Evolutionary conservation across 805 yeast genomes (phyloP), one percentile per base, ranked within the genome.

Genomic region (Candida yuanshanica): DNA sequence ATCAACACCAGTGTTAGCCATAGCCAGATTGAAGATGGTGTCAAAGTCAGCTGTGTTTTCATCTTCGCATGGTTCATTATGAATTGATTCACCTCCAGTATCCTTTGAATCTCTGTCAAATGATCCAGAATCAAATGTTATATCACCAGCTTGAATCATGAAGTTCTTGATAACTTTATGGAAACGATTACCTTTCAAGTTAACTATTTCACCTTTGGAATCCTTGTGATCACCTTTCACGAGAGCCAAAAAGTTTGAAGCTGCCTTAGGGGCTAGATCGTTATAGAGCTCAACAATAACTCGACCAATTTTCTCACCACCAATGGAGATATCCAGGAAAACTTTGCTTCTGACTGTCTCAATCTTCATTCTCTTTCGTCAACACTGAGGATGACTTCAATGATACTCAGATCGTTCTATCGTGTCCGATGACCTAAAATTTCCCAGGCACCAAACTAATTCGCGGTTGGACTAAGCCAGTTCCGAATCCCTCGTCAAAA

Each of bases 61-160:
- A 51, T 79, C 83, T 21, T 65, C 71, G 47, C 79, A 78, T 17
- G 53, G 50, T 2, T 70, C 72, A 11, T 52, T 40, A 48, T 56
- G 68, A 11, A 70, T 66, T 1, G 79, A 74, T 23, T 63, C 63
- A 9, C 79, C 80, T 35, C 80, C 74, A 29, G 53, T 61, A 3
- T 52, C 38, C 9, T 53, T 48, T 9, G 59, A 59, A 8, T 52
- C 42, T 25, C 53, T 53, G 18, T 48, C 52, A 8, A 45, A 12
- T 12, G 33, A 38, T 1, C 45, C 50, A 3, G 65, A 59, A 8
- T 77, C 77, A 53, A 66, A 58, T 1, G 61, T 56, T 2, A 73
- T 53, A 53, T 81, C 86, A 31, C 90, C 90, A 4, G 77, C 79
- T 58, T 83, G 90, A 14, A 83, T 62, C 68, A 82, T 75, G 53